Conservation (phyloP, 257 asterid genomes). For the Apocynum venetum region DNA sequence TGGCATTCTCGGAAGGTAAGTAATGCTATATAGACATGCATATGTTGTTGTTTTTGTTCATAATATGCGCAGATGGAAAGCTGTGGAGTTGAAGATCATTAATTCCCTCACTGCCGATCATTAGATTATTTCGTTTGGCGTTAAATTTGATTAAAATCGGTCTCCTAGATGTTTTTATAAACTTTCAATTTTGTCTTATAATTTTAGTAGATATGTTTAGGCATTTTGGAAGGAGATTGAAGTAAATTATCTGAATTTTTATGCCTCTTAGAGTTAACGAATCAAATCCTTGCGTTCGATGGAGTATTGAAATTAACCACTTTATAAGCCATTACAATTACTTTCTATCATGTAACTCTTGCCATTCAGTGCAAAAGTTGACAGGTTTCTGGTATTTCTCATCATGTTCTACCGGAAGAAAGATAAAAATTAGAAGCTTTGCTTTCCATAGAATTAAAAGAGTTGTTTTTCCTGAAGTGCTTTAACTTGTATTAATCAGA, state of each 20-base stretch:
- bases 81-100: neutral
- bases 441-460: neutral
- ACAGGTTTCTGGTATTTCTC: neutral
- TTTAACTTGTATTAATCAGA: neutral
- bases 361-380: neutral
- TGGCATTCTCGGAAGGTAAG: slow-evolving; percentile 96
- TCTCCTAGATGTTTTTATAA: neutral
- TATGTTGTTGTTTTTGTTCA: too few relatives aligned
- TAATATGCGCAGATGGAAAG: neutral
- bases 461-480: neutral
- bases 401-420: neutral
- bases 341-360: neutral
- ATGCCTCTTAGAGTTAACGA: neutral
- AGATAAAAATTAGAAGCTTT: neutral
- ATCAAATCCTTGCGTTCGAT: neutral
- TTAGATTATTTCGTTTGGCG: neutral
- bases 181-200: neutral
- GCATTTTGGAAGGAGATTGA: neutral
- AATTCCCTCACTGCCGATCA: neutral
- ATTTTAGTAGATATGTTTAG: neutral
- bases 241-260: neutral
- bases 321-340: neutral
- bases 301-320: neutral
- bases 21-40: neutral
- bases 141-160: neutral